Conservation (phyloP, 2,329 filamentous ascomycete species). For the Penicillium sp. region DNA sequence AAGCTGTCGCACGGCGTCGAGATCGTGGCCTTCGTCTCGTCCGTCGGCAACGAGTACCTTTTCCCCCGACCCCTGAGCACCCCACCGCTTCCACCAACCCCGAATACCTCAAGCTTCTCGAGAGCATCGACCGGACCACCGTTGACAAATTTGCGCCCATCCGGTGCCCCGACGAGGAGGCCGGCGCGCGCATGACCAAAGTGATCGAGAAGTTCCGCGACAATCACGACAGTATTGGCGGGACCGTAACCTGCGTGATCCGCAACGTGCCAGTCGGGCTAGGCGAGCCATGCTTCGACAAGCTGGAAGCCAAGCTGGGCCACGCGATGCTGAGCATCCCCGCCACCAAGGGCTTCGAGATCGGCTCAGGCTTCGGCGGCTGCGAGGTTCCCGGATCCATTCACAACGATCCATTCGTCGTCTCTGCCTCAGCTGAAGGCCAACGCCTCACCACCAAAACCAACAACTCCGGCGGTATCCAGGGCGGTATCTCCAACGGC, state of each 20-base stretch:
- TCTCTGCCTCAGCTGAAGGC: slow-evolving; percentile 35
- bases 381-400: slow-evolving; percentile 79
- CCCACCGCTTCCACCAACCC: slow-evolving; percentile 70
- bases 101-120: slow-evolving; percentile 67
- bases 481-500: slow-evolving; percentile 92
- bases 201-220: slow-evolving; percentile 74
- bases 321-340: slow-evolving; percentile 96
- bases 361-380: slow-evolving; percentile 87
- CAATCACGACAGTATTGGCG: slow-evolving; percentile 80
- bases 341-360: slow-evolving; percentile 91
- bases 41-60: slow-evolving; percentile 73
- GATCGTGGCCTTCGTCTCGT: slow-evolving; percentile 85
- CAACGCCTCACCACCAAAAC: slow-evolving; percentile 76
- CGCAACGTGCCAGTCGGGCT: slow-evolving; percentile 77
- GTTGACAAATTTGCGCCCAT: slow-evolving; percentile 85
- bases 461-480: slow-evolving; percentile 91
- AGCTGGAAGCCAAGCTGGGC: slow-evolving; percentile 83
- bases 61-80: slow-evolving; percentile 64
- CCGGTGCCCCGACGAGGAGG: slow-evolving; percentile 69
- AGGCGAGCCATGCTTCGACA: slow-evolving; percentile 92
- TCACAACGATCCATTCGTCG: slow-evolving; percentile 86
- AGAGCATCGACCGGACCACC: slow-evolving; percentile 64
- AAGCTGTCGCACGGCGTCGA: slow-evolving; percentile 74
- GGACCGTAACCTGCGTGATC: slow-evolving; percentile 91
- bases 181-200: slow-evolving; percentile 67